Percentiles rank a stretch among this genome's conserved stretches.
Conservation (phyloP, 257 asterid genomes). For the Forsythia suspensa region DNA sequence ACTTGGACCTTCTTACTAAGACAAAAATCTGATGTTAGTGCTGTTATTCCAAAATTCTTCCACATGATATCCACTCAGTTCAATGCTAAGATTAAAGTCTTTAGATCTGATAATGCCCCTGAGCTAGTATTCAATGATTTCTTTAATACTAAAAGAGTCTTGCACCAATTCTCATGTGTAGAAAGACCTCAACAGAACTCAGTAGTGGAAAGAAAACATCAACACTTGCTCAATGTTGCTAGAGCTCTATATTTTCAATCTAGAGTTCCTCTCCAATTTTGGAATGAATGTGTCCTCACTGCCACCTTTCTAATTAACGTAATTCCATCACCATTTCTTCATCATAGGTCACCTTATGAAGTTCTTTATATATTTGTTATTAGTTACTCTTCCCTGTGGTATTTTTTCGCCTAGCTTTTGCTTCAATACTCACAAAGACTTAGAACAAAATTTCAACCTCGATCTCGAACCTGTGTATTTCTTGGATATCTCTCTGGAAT, state of each 20-base stretch:
- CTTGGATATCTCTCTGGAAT: neutral
- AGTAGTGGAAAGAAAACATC: neutral
- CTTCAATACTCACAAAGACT: neutral
- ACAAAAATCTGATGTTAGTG: neutral
- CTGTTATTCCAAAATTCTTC: neutral
- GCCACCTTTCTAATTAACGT: too few relatives aligned
- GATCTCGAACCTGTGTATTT: neutral
- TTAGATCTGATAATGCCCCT: neutral
- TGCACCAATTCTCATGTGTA: neutral
- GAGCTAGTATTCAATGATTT: neutral
- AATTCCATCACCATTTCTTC: neutral
- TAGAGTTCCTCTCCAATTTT: neutral
- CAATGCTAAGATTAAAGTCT: neutral
- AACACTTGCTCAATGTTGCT: neutral
- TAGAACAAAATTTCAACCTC: neutral
- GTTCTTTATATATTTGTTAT: neutral
- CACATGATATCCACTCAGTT: neutral
- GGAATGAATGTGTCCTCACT: neutral
- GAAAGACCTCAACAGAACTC: too few relatives aligned
- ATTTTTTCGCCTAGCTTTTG: neutral
- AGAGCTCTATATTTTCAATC: neutral
- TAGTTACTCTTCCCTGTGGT: neutral
- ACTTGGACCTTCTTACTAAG: neutral
- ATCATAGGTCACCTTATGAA: neutral
- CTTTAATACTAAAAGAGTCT: neutral